Conservation (phyloP, 169 alveolate genomes). For the Plasmodium reichenowi region DNA sequence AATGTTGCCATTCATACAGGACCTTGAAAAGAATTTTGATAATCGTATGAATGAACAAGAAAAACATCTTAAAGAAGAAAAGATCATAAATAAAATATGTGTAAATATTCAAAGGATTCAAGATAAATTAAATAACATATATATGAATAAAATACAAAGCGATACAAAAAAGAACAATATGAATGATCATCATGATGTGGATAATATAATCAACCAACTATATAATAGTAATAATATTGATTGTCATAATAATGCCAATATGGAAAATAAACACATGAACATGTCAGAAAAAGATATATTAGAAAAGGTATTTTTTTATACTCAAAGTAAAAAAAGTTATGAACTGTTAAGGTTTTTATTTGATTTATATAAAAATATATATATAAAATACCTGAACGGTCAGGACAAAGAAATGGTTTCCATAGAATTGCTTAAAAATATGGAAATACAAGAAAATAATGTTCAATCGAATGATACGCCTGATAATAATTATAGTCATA, state of each 20-base stretch:
- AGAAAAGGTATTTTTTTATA: slow-evolving; percentile 11
- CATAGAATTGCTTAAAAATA: too few species aligned
- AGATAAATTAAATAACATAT: slow-evolving; percentile 1
- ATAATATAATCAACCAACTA: neutral
- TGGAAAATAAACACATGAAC: neutral
- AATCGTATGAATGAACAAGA: neutral
- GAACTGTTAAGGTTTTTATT: slow-evolving; percentile 23
- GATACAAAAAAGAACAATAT: neutral
- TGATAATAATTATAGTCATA: too few species aligned
- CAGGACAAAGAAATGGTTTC: neutral
- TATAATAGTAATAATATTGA: neutral
- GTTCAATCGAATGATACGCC: too few species aligned
- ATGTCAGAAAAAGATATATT: slow-evolving; percentile 2
- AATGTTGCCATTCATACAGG: too few species aligned
- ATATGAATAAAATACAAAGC: neutral
- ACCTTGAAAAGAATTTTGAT: neutral
- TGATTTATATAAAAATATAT: slow-evolving; percentile 12
- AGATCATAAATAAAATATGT: neutral
- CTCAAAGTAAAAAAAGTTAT: slow-evolving; percentile 26
- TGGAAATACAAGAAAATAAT: too few species aligned
- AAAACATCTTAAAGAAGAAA: neutral
- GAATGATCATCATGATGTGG: neutral
- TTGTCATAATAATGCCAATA: neutral
- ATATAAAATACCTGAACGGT: neutral
- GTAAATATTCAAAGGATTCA: slow-evolving; percentile 1